A percentile compares a stretch with the other conserved stretches of the same genome.
Conservation (phyloP, 768 basidiomycete genomes). For the Mycena galopus region DNA sequence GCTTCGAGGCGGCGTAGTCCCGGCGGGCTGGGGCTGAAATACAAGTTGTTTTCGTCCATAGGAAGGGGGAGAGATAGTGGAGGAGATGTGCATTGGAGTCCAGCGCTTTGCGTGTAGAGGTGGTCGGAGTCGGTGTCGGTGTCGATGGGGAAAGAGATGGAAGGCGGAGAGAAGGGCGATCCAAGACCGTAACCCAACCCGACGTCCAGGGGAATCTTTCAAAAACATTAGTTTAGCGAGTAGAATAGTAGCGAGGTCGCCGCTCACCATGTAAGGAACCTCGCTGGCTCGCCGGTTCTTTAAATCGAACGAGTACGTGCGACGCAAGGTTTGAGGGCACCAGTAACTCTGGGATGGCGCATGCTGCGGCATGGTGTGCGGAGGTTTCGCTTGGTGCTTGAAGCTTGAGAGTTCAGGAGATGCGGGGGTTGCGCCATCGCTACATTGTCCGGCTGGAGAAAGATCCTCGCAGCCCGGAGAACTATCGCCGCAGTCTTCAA, state of each 20-base stretch:
- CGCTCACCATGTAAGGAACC: slow-evolving; percentile 3
- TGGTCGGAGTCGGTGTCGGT: slow-evolving; percentile 17
- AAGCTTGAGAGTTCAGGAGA: slow-evolving; percentile 1
- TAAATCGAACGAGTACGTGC: slow-evolving; percentile 30
- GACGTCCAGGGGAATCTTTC: slow-evolving; percentile 9
- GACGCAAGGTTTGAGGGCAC: slow-evolving; percentile 2
- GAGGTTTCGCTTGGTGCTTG: slow-evolving; percentile 15
- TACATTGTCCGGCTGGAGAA: background rate
- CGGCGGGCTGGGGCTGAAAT: slow-evolving; percentile 8
- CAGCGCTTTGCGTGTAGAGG: background rate
- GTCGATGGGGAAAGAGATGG: slow-evolving; percentile 12
- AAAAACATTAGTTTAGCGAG: background rate
- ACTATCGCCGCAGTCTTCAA: slow-evolving; percentile 17
- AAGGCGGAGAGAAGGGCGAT: slow-evolving; percentile 31
- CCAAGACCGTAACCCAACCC: slow-evolving; percentile 30
- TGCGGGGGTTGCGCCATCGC: background rate
- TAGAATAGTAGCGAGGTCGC: background rate
- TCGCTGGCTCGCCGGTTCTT: slow-evolving; percentile 9
- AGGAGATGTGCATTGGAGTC: slow-evolving; percentile 12
- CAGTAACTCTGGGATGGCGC: background rate
- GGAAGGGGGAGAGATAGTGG: background rate
- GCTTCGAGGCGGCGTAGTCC: slow-evolving; percentile 23
- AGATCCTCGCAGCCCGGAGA: slow-evolving; percentile 21
- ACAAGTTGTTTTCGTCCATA: background rate
- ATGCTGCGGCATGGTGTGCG: background rate